Percentiles rank a stretch among this genome's conserved stretches.
Evolutionary conservation across 2,329 filamentous ascomycete genomes (phyloP).

Genomic region (Paracoccidioides lutzii): DNA sequence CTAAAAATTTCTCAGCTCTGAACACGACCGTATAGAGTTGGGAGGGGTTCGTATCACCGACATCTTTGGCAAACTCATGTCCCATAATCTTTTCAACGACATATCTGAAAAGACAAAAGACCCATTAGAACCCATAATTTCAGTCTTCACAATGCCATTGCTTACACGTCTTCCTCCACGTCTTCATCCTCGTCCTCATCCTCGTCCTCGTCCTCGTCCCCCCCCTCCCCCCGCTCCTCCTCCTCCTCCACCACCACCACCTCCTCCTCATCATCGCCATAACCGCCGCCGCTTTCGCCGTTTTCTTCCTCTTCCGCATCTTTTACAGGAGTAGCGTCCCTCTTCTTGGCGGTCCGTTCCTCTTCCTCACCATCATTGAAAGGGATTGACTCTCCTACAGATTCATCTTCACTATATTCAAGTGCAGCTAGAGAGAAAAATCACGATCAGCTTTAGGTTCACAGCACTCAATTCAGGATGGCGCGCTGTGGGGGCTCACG

Average conservation of each 20-base stretch:
- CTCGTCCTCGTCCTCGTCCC: conserved; percentile 4
- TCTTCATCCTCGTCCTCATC: conserved; percentile 19
- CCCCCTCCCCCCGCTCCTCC: no score
- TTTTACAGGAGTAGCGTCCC: conserved; percentile 8
- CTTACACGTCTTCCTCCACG: conserved; percentile 26
- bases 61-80: conserved; percentile 26
- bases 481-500: conserved; percentile 21
- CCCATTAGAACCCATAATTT: not conserved
- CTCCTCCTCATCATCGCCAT: no score
- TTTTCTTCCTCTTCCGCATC: conserved; percentile 13
- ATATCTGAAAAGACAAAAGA: conserved; percentile 19
- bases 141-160: conserved; percentile 4
- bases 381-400: conserved; percentile 26
- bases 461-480: not conserved
- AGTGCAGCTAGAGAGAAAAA: conserved; percentile 4
- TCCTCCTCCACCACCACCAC: no score
- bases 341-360: conserved; percentile 6
- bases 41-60: conserved; percentile 13
- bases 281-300: conserved; percentile 14
- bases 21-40: not conserved
- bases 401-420: conserved; percentile 20
- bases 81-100: conserved; percentile 29
- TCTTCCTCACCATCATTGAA: conserved; percentile 20
- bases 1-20: conserved; percentile 15
- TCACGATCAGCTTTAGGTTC: not conserved